Evolutionary conservation across 1,284 basidiomycete genomes (phyloP), one percentile per base, ranked within the genome.

Genomic region (Apiotrichum domesticum): DNA sequence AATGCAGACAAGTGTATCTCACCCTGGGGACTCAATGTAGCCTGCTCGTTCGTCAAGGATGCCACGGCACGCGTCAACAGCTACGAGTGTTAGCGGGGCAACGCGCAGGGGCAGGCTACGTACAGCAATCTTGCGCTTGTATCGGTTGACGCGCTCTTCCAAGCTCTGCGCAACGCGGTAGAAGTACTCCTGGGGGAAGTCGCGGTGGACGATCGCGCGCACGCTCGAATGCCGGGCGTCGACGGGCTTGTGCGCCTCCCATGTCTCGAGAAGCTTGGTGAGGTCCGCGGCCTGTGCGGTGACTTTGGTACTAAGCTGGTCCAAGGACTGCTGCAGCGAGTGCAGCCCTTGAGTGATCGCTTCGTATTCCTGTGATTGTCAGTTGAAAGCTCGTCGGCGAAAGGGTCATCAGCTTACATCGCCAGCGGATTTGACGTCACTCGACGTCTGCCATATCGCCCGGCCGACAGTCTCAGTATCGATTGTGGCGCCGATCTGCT

Each of bases 111-210:
- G 21, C 21, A 21, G 21, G 15, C 15, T 44, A 60, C 66, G 55
- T 52, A 71, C 68, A 2, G 65, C 46, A 35, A 75, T 70, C 3
- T 66, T 70, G 53, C 65, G 62, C 58, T 67, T 70, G 59, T 75
- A 75, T 33, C 71, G 57, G 32, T 33, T 56, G 5, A 70, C 71
- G 10, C 71, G 52, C 55, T 73, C 71, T 34, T 71, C 64, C 56
- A 72, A 58, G 21, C 56, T 57, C 14, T 52, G 50, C 1, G 72
- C 70, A 6, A 69, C 61, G 39, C 62, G 61, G 15, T 43, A 51
- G 57, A 74, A 75, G 65, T 66, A 71, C 67, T 71, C 69, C 49
- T 69, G 66, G 3, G 72, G 69, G 57, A 74, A 73, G 44, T 75
- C 70, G 46, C 68, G 65, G 57, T 73, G 69, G 14, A 64, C 68